A percentile compares a stretch with the other conserved stretches of the same genome.
Evolutionary conservation across 1,139 yeast species (phyloP).

Genomic region (Saccharomyces hybrid): DNA sequence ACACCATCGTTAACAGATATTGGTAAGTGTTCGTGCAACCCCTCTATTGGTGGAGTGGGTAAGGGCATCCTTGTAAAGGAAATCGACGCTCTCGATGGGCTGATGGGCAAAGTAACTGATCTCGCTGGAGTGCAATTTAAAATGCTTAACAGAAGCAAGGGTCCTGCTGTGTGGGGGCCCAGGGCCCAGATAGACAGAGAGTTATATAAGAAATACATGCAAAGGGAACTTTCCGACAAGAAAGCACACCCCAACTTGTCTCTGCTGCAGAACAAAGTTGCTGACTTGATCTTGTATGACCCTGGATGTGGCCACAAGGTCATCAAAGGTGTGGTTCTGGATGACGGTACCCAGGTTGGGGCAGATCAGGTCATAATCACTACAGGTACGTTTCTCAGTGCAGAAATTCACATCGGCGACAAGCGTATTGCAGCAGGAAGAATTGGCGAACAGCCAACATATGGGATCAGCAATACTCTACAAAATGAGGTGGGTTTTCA

Average conservation of each 20-base stretch:
- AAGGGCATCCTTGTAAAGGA: slow-evolving; percentile 89
- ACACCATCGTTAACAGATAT: slow-evolving; percentile 71
- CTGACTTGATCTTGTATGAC: slow-evolving; percentile 49
- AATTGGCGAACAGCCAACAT: slow-evolving; percentile 86
- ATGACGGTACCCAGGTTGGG: slow-evolving; percentile 52
- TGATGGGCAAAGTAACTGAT: slow-evolving; percentile 77
- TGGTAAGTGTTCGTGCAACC: slow-evolving; percentile 95
- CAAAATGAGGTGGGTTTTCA: slow-evolving; percentile 61
- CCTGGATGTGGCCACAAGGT: slow-evolving; percentile 39
- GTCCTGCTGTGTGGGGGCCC: slow-evolving; percentile 99
- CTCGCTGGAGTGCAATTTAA: slow-evolving; percentile 89
- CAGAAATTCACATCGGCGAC: slow-evolving; percentile 88
- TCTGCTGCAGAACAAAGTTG: slow-evolving; percentile 61
- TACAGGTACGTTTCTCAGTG: slow-evolving; percentile 92
- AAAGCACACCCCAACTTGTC: slow-evolving; percentile 39
- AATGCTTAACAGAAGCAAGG: slow-evolving; percentile 76
- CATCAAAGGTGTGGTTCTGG: slow-evolving; percentile 65
- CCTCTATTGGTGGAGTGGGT: slow-evolving; percentile 97
- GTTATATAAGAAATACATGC: slow-evolving; percentile 77
- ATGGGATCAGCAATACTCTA: slow-evolving; percentile 77
- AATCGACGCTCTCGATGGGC: slow-evolving; percentile 94
- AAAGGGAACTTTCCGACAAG: slow-evolving; percentile 50
- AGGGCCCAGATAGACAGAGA: slow-evolving; percentile 91
- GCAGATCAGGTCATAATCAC: slow-evolving; percentile 75
- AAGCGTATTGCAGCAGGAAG: slow-evolving; percentile 81